Base-by-base conservation (phyloP, 768 basidiomycete species). In the Tephrocybe sp. region DNA sequence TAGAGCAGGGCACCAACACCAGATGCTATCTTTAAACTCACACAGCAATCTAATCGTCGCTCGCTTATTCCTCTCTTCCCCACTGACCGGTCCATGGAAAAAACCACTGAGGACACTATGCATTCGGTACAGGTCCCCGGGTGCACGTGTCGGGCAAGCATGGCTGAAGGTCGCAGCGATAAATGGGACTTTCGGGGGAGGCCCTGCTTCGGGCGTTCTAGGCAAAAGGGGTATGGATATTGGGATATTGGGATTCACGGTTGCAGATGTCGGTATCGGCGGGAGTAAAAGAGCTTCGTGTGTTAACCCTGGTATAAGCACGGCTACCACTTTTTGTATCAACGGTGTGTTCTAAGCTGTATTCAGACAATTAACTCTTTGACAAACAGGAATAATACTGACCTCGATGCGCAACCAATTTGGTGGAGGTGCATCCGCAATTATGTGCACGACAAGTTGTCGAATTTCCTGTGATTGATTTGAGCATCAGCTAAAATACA, bases 111-210 rank as follows among this genome's bases (percentile, higher is more conserved):
- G 76, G 35, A 92, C 86, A 22, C 88, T 90, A 61, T 93, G 88
- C 84, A 98, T 87, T 38, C 84, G 76, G 32, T 78, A 85, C 47
- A 78, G 76, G 58, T 98, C 96, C 0, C 96, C 97, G 0, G 94
- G 95, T 0, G 95, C 94, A 16, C 87, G 83, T 0, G 94, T 95
- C 0, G 95, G 96, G 56, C 89, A 92, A 12, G 92, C 93, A 70
- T 97, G 92, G 51, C 89, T 90, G 72, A 98, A 99, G 4, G 79
- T 90, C 31, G 73, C 86, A 35, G 80, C 80, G 53, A 84, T 86
- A 70, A 80, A 98, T 2, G 82, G 84, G 19, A 85, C 70, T 20
- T 65, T 72, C 1, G 74, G 67, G 16, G 57, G 58, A 39, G 68
- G 66, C 17, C 59, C 60, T 20, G 52, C 52, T 7, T 61, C 34